Percentiles rank a stretch among this genome's conserved stretches.
phyloP scores from a whole-genome alignment of 2,329 filamentous ascomycete species.

The Orbilia oligospora region DNA sequence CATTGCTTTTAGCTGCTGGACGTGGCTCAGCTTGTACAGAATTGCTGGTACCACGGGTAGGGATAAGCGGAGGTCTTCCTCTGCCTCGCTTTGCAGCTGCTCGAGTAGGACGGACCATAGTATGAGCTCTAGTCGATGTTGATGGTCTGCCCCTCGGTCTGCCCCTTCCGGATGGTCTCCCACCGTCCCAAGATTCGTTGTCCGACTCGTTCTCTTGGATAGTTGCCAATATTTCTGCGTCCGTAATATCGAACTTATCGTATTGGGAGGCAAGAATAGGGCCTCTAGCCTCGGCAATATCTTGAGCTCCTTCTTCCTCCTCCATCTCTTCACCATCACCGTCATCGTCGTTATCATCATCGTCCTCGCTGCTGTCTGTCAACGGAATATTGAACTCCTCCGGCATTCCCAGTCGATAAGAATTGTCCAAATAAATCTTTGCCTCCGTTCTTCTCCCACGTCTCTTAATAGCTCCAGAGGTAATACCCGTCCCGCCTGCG shows the following conservation, averaged over 20 bases:
- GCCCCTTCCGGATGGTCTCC: slow-evolving; percentile 24
- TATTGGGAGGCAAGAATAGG: slow-evolving; percentile 44
- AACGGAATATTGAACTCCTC: slow-evolving; percentile 52
- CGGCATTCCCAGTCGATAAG: slow-evolving; percentile 45
- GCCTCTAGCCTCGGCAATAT: slow-evolving; percentile 1
- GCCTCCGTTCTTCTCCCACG: slow-evolving; percentile 40
- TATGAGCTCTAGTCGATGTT: slow-evolving; percentile 23
- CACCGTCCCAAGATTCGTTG: slow-evolving; percentile 50
- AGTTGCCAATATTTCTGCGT: slow-evolving; percentile 45
- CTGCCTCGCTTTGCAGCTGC: slow-evolving; percentile 19
- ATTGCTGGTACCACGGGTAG: slow-evolving; percentile 38
- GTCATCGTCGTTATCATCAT: slow-evolving; percentile 29
- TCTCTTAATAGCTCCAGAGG: slow-evolving; percentile 39
- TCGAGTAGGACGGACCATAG: slow-evolving; percentile 1
- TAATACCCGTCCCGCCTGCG: slow-evolving; percentile 51
- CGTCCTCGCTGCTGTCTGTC: slow-evolving; percentile 42
- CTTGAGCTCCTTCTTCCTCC: neutral
- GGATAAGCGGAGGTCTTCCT: slow-evolving; percentile 42
- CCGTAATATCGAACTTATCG: slow-evolving; percentile 58
- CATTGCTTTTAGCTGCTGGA: slow-evolving; percentile 26
- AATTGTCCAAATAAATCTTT: slow-evolving; percentile 43
- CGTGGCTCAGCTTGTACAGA: neutral
- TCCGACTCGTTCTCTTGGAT: slow-evolving; percentile 50
- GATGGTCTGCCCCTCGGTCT: slow-evolving; percentile 41
- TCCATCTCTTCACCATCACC: neutral